Base-by-base conservation (phyloP, 2,329 filamentous ascomycete genomes). In the Fusarium nygamai region DNA sequence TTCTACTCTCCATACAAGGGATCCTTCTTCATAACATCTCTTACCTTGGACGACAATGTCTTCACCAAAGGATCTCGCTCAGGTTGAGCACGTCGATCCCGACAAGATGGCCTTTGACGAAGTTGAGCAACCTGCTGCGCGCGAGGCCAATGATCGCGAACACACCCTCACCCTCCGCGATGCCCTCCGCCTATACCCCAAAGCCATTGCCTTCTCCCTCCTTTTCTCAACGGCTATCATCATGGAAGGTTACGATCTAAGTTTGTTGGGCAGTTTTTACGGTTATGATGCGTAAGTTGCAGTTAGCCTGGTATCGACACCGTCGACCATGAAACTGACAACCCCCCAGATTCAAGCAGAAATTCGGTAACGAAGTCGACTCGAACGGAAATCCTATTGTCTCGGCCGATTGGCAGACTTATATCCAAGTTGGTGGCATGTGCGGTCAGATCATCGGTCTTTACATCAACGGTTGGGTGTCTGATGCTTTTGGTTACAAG, bases 151-250 rank as follows among this genome's bases (percentile, higher is more conserved):
- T 3, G 65, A 67, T 24, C 65, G 65, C 54, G 76, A 83, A 53
- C 82, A 79, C 62, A 82, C 74, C 44, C 69, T 83, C 61, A 78
- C 77, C 10, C 58, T 83, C 12, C 22, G 73, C 27, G 68, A 80
- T 27, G 81, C 84, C 19, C 76, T 86, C 60, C 83, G 79, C 60
- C 78, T 85, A 7, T 87, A 83, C 58, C 74, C 71, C 31, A 82
- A 80, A 43, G 82, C 82, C 6, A 81, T 79, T 34, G 61, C 79
- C 34, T 84, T 82, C 80, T 83, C 82, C 50, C 65, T 83, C 33
- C 78, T 83, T 46, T 76, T 84, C 51, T 83, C 82, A 5, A 78
- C 82, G 1, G 82, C 81, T 17, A 80, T 84, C 36, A 75, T 83
- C 70, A 84, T 84, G 82, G 82, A 84, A 36, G 82, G 65, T n/a